phyloP scores from a whole-genome alignment of 108 stramenopile genomes.

The Pseudonitzschia multiseries region DNA sequence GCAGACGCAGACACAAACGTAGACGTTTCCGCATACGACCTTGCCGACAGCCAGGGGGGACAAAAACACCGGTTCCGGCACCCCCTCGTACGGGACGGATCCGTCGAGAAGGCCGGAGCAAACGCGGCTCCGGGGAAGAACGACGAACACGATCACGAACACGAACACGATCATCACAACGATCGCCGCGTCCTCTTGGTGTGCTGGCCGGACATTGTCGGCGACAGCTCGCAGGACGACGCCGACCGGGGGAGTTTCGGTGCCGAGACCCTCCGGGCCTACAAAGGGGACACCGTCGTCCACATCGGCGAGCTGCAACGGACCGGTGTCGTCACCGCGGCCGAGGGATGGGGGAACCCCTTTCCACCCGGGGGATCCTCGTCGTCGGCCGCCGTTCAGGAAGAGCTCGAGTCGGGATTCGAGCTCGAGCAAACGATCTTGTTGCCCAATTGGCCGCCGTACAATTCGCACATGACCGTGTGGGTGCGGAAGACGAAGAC shows the following conservation, averaged over 20 bases:
- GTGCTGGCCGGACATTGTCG: constrained; percentile 15
- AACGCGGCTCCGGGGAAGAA: no score
- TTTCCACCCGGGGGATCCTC: constrained; percentile 6
- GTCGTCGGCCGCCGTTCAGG: constrained; percentile 3
- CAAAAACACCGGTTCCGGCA: constrained; percentile 15
- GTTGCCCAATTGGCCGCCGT: constrained; percentile 11
- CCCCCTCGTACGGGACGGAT: not conserved
- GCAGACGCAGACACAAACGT: no score
- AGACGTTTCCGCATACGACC: constrained; percentile 46
- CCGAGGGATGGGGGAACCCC: constrained; percentile 1
- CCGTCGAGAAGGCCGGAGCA: constrained; percentile 4
- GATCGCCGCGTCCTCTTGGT: no score
- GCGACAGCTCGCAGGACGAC: constrained; percentile 6
- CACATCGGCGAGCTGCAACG: constrained; percentile 1
- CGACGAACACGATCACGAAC: no score
- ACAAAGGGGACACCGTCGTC: not conserved
- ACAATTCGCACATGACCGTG: constrained; percentile 9
- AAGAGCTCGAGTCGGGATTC: not conserved
- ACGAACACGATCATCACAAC: no score
- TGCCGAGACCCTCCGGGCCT: not conserved
- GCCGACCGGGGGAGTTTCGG: constrained; percentile 10
- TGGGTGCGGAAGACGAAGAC: not conserved
- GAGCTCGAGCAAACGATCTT: not conserved
- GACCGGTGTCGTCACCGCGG: not conserved
- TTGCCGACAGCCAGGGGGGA: constrained; percentile 7